Conservation (phyloP, 1,284 basidiomycete genomes). For the Nidula niveotomentosa region DNA sequence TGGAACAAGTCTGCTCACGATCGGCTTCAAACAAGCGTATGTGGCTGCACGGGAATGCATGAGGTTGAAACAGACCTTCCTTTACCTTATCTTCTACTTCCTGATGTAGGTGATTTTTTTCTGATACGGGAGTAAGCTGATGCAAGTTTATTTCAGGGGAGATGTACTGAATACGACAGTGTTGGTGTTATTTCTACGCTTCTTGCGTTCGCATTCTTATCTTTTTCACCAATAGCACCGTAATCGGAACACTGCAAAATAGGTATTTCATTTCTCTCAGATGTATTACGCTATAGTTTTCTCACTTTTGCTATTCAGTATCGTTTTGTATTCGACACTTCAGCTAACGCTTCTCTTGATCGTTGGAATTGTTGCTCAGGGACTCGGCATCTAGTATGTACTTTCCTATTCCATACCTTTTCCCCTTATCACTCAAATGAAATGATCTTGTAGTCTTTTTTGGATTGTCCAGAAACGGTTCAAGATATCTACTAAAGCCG, state of each 20-base stretch:
- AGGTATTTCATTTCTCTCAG: slow-evolving; percentile 34
- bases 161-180: slow-evolving; percentile 78
- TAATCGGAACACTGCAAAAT: slow-evolving; percentile 79
- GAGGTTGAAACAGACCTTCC: slow-evolving; percentile 72
- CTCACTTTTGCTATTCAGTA: slow-evolving; percentile 24
- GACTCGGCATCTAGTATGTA: slow-evolving; percentile 71
- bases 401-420: background rate
- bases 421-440: background rate
- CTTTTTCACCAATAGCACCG: slow-evolving; percentile 46
- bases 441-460: slow-evolving; percentile 45
- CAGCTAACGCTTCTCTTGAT: slow-evolving; percentile 72
- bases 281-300: background rate
- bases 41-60: slow-evolving; percentile 67
- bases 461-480: slow-evolving; percentile 79
- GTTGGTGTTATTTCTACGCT: slow-evolving; percentile 26
- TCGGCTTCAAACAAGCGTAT: slow-evolving; percentile 72
- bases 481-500: slow-evolving; percentile 71
- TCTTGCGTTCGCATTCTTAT: background rate
- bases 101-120: slow-evolving; percentile 50
- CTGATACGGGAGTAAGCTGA: no score
- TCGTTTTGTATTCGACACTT: slow-evolving; percentile 66
- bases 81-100: slow-evolving; percentile 78
- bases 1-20: slow-evolving; percentile 61
- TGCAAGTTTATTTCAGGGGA: slow-evolving; percentile 37
- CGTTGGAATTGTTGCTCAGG: slow-evolving; percentile 77